Evolutionary conservation across 2,329 filamentous ascomycete species (phyloP), one percentile per base, ranked within the genome.

Genomic region (Pseudocercospora fijiensis): DNA sequence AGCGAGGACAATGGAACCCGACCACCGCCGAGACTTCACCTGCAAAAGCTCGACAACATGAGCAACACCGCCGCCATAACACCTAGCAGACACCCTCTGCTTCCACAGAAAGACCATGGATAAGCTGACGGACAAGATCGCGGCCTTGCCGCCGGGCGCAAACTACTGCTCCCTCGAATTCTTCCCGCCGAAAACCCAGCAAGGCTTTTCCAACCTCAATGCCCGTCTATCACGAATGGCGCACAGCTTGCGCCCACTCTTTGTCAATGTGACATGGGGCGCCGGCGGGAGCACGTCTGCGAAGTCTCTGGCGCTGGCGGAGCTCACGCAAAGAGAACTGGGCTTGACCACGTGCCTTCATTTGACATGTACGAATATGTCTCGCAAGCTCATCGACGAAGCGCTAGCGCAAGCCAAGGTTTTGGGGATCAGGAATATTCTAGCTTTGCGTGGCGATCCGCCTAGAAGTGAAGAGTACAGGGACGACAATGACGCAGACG

Each of bases 351-450:
- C 95, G 65, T 97, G 95, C 77, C 83, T 99, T 69, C 95, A 99
- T 77, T 82, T 99, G 70, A 99, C 95, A 2, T 99, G 95, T 79
- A 99, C 95, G 61, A 98, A 99, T 77, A 98, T 98, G 94, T 95
- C 90, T 76, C 86, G 89, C 69, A 85, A 84, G 57, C 80, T 96
- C 71, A 88, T 99, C 64, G 95, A 99, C 73, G 88, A 93, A 75
- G 91, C 94, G 0, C 81, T 99, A 69, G 91, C 96, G 72, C 91
- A 96, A 74, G 94, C 94, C 55, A 96, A 96, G 79, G 90, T 85
- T 9, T 80, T 98, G 55, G 95, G 95, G 0, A 92, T 99, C 69
- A 85, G 93, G 69, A 99, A 99, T 74, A 96, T 99, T 60, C 82
- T 99, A 52, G 95, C 95, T 3, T 81, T 99, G 67, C 84, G 95